Evolutionary conservation across 768 basidiomycete species (phyloP), one percentile per base, ranked within the genome.

Genomic region (Serendipita indica): DNA sequence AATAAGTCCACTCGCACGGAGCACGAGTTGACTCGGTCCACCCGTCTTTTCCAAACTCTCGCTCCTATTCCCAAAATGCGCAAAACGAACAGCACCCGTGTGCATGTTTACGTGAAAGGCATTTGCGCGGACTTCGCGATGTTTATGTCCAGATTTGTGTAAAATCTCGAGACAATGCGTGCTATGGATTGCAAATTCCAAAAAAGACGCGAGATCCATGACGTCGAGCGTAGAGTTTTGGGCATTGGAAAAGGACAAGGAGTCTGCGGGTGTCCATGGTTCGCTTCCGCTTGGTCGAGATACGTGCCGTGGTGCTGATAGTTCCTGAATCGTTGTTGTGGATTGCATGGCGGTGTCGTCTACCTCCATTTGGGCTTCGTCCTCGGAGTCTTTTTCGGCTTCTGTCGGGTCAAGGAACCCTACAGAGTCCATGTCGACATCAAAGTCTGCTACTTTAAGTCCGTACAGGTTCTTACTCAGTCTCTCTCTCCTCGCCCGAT

Each of bases 91-190:
- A 37, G 79, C 73, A 13, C 82, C 82, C 35, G 82, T 79, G 68
- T 83, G 79, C 1, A 80, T 75, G 64, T 83, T 84, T 30, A 83
- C 72, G 68, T 86, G 84, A 66, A 84, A 86, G 1, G 83, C 83
- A 65, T 86, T 86, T 16, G 83, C 83, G 22, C 84, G 80, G 30
- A 86, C 83, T 79, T 87, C 85, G 59, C 83, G 76, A 67, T 87
- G 85, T 16, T 81, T 76, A 39, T 81, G 68, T 3, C 81, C 81
- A 39, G 72, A 79, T 78, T 73, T 78, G 66, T 87, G 84, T 63
- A 84, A 72, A 57, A 75, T 73, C 67, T 84, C 82, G 45, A 87
- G 65, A 66, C 84, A 86, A 61, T 79, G 79, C 2, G 85, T 83
- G 2, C 84, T 81, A 64, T 86, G 82, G 37, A 86, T 82, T 5